Evolutionary conservation across 306 rosid genomes (phyloP).

Genomic region (Prunus davidiana): DNA sequence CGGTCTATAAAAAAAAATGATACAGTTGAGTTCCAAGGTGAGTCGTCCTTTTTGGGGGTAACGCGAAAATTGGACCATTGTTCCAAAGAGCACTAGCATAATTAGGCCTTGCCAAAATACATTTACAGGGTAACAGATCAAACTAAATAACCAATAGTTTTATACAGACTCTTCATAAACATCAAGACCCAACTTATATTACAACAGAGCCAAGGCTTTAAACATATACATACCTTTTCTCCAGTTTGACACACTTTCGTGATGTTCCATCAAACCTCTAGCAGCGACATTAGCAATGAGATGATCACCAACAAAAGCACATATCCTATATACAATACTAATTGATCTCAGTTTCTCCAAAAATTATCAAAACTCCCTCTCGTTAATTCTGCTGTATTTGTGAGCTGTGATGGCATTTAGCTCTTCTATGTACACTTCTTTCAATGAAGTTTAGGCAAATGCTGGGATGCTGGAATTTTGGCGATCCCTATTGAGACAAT

Average conservation of each 20-base stretch:
- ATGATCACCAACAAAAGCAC: conserved; percentile 37
- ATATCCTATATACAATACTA: conserved; percentile 36
- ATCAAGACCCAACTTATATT: conserved; percentile 32
- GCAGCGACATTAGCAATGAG: conserved; percentile 23
- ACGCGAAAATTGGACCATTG: no score
- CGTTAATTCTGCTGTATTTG: conserved; percentile 38
- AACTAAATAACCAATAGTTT: conserved; percentile 33
- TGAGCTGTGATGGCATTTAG: conserved; percentile 46
- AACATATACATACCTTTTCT: conserved; percentile 42
- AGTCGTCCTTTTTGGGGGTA: no score
- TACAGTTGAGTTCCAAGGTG: no score
- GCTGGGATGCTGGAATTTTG: conserved; percentile 83
- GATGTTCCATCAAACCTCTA: conserved; percentile 33
- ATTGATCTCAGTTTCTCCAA: conserved; percentile 30
- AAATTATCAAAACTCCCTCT: conserved; percentile 37
- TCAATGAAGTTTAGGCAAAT: conserved; percentile 54
- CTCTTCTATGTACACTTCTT: conserved; percentile 72
- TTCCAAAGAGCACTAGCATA: no score
- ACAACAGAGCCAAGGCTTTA: conserved; percentile 41
- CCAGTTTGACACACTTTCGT: conserved; percentile 31
- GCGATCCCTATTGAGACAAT: conserved; percentile 79
- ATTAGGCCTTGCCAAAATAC: conserved; percentile 18
- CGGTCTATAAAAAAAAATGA: no score
- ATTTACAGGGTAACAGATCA: conserved; percentile 43
- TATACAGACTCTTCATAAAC: conserved; percentile 39